Base-by-base conservation (phyloP, 169 alveolate species). In the Cryptosporidium parvum region DNA sequence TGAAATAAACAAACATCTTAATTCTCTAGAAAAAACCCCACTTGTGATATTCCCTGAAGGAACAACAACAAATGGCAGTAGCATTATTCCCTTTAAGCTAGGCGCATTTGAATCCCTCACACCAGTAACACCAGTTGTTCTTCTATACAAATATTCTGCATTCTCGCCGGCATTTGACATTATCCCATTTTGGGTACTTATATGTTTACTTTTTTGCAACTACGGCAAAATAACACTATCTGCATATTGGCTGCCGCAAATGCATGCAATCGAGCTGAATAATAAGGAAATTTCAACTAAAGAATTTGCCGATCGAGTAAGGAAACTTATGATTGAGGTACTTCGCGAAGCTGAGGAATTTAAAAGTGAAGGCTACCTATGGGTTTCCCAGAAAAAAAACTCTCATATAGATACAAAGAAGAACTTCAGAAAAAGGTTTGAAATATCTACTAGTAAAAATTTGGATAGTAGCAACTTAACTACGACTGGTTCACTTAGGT, bases 11-110 rank as follows among this genome's bases (percentile, higher is more conserved):
- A 23, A 91, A 86, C n/a, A 80, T 84, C 65, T 59, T 61, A 73
- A 42, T 33, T 53, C 69, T 75, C 3, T 73, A 85, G 35, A 85
- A 52, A 65, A 73, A 29, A 10, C 85, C 26, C 89, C 93, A 21
- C 73, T 94, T 18, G 85, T 84, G n/a, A 44, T 94, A 1, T 94
- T 95, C 69, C 96, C 97, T 12, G 97, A 95, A 86, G 97, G 96
- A 44, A 93, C 95, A 0, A 94, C 97, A n/a, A 73, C 96, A 10
- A 93, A 93, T 80, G 96, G 96, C 14, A 85, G 73, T 33, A 80
- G 86, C 62, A 69, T 94, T 18, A 37, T 93, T 16, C 91, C 73
- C 42, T 95, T 95, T 84, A 93, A 94, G 75, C 93, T 58, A 91
- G 97, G 97, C 29, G 96, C 95, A 14, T 95, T 95, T 87, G 69